phyloP scores from a whole-genome alignment of 192 early-diverging fungal genomes.

The Podochytrium sp. region DNA sequence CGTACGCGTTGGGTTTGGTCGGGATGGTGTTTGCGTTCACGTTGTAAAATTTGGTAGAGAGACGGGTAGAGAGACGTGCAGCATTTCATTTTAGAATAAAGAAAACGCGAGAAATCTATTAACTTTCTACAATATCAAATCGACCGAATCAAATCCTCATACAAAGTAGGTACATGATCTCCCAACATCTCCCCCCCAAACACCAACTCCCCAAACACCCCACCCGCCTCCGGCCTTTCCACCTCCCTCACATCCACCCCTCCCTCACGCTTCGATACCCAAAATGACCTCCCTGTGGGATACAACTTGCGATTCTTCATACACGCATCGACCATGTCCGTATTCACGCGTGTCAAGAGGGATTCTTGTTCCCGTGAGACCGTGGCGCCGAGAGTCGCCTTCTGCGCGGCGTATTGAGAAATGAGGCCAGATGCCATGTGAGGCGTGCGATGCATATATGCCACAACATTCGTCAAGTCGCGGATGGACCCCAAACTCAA shows the following conservation, averaged over 20 bases:
- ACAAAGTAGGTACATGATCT: slow-evolving; percentile 41
- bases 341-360: not conserved
- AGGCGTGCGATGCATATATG: slow-evolving; percentile 24
- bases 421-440: not conserved
- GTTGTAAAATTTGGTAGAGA: too few species aligned
- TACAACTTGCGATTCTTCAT: slow-evolving; percentile 39
- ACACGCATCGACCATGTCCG: slow-evolving; percentile 14
- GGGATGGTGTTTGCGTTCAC: not conserved
- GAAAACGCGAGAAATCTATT: not conserved
- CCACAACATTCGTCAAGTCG: slow-evolving; percentile 74
- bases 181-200: slow-evolving; percentile 34
- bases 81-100: not conserved
- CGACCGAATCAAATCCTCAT: slow-evolving; percentile 28
- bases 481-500: slow-evolving; percentile 75
- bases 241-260: slow-evolving; percentile 32
- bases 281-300: slow-evolving; percentile 43
- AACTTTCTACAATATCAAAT: not conserved
- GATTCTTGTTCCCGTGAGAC: slow-evolving; percentile 10
- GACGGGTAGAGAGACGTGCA: too few species aligned
- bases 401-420: not conserved
- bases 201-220: slow-evolving; percentile 42
- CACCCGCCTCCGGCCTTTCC: not conserved
- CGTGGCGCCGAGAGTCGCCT: not conserved
- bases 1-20: not conserved
- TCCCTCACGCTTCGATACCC: slow-evolving; percentile 28